phyloP scores from a whole-genome alignment of 352 stramenopile genomes.

The Phytophthora parvispora region DNA sequence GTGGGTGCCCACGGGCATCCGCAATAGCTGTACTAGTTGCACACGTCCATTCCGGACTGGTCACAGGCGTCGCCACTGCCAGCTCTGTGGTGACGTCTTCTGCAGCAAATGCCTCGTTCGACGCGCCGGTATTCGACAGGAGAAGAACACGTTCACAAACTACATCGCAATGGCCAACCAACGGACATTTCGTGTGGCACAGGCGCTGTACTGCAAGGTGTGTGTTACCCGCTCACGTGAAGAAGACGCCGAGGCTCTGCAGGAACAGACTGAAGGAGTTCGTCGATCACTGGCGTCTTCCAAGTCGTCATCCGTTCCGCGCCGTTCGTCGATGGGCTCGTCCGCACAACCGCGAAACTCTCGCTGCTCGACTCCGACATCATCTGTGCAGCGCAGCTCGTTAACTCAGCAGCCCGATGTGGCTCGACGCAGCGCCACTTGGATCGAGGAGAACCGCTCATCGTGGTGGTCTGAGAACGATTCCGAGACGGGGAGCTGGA shows the following conservation, averaged over 20 bases:
- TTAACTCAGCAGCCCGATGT: constrained; percentile 13
- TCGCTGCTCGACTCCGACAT: constrained; percentile 20
- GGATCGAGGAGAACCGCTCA: constrained; percentile 36
- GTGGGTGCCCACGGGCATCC: constrained; percentile 62
- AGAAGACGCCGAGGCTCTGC: constrained; percentile 25
- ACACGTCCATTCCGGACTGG: constrained; percentile 62
- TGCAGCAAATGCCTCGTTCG: constrained; percentile 79
- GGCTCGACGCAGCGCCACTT: constrained; percentile 28
- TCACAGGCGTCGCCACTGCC: constrained; percentile 75
- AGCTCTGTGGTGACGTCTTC: constrained; percentile 79
- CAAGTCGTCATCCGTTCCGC: constrained; percentile 21
- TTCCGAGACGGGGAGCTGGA: constrained; percentile 49
- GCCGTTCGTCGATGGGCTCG: constrained; percentile 29
- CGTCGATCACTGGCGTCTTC: constrained; percentile 29
- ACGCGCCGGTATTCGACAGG: constrained; percentile 48
- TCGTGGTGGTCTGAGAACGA: constrained; percentile 55
- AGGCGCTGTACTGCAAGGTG: constrained; percentile 70
- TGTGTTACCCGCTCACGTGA: constrained; percentile 67
- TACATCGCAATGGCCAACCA: constrained; percentile 31
- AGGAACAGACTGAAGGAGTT: constrained; percentile 17
- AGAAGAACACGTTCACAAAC: constrained; percentile 25
- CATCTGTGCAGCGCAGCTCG: constrained; percentile 15
- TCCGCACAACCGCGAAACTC: constrained; percentile 25
- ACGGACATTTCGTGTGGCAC: constrained; percentile 58
- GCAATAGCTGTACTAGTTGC: constrained; percentile 69